A percentile compares a stretch with the other conserved stretches of the same genome.
phyloP scores from a whole-genome alignment of 78 protist species.

The Chrysochromulina parva region DNA sequence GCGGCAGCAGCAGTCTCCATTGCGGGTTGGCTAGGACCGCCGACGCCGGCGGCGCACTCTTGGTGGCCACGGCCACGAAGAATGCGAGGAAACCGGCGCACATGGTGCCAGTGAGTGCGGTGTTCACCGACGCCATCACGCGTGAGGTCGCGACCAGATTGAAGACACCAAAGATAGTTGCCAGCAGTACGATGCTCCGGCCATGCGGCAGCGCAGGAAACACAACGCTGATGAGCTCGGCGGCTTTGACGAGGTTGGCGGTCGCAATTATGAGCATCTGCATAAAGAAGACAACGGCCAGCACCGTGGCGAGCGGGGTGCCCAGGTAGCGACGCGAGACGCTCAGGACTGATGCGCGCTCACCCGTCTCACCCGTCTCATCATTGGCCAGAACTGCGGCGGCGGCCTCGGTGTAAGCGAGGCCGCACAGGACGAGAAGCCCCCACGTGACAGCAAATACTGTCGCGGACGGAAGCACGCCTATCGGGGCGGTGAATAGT shows the following conservation, averaged over 20 bases:
- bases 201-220: background rate
- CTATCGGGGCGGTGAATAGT: background rate
- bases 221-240: background rate
- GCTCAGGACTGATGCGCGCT: background rate
- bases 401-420: background rate
- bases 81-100: background rate
- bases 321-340: background rate
- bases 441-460: background rate
- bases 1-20: background rate
- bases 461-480: background rate
- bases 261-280: background rate
- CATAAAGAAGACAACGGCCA: background rate
- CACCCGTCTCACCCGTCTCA: background rate
- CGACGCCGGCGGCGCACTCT: no score
- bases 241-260: background rate
- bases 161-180: background rate
- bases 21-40: background rate
- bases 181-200: background rate
- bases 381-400: background rate
- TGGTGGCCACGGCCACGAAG: background rate
- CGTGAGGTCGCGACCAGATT: background rate
- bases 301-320: background rate
- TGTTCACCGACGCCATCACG: background rate
- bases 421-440: background rate
- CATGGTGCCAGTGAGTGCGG: background rate